A percentile compares a stretch with the other conserved stretches of the same genome.
These are phyloP conservation scores for Scheffersomyces lignicola DNA, from an alignment of 1,139 yeast genomes.

Conservation along the genomic window DNA sequence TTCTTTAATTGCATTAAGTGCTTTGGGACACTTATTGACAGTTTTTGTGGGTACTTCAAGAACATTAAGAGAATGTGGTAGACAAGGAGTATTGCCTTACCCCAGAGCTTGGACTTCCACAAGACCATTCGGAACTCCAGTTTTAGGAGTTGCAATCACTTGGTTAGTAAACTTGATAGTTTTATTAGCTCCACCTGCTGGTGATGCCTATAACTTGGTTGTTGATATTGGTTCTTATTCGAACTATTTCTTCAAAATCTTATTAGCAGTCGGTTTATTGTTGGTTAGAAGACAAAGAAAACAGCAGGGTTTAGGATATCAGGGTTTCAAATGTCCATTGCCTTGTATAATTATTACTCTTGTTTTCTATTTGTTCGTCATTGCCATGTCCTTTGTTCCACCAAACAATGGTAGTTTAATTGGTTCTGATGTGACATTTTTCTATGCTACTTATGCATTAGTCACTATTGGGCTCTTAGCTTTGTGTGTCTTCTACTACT, in stretches of 20 bases:
- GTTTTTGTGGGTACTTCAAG: constrained; percentile 43
- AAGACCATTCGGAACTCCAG: constrained; percentile 44
- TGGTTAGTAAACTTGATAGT: constrained; percentile 39
- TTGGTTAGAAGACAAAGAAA: constrained; percentile 35
- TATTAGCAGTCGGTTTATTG: constrained; percentile 35
- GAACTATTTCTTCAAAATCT: constrained; percentile 34
- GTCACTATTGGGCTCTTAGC: constrained; percentile 29
- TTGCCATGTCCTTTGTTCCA: constrained; percentile 42
- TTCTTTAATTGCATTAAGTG: constrained; percentile 41
- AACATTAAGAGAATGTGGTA: constrained; percentile 45
- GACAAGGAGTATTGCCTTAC: constrained; percentile 48
- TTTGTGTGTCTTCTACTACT: constrained; percentile 31
- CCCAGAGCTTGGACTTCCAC: constrained; percentile 39
- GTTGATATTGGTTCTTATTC: constrained; percentile 34
- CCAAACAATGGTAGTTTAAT: constrained; percentile 30
- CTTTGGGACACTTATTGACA: constrained; percentile 43
- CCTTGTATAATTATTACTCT: constrained; percentile 28
- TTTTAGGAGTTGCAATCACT: constrained; percentile 36
- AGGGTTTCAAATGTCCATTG: constrained; percentile 31
- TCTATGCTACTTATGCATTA: constrained; percentile 28
- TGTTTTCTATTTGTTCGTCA: constrained; percentile 32
- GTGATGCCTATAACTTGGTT: constrained; percentile 47
- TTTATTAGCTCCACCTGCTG: constrained; percentile 45
- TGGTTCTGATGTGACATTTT: constrained; percentile 37
- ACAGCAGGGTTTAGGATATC: constrained; percentile 31